Conservation (phyloP, 108 stramenopile genomes). For the Hondaea fermentalgiana region DNA sequence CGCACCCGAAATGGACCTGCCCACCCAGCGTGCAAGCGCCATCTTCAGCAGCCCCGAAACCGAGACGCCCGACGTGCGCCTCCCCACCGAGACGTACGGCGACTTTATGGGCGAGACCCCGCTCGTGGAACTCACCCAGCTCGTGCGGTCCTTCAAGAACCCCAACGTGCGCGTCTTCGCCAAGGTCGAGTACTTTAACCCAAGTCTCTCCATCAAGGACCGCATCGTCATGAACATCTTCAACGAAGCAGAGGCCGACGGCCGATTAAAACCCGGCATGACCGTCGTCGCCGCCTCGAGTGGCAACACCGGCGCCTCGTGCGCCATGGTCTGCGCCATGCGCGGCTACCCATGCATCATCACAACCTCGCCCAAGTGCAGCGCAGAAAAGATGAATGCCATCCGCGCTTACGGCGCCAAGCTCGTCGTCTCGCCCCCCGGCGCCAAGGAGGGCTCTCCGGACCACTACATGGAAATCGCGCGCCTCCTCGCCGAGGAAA, state of each 20-base stretch:
- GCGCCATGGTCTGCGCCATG: constrained; percentile 45
- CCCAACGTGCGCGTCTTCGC: neutral
- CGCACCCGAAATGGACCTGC: neutral
- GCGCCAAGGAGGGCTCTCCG: neutral
- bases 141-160: neutral
- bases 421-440: neutral
- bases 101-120: constrained; percentile 28
- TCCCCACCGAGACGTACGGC: neutral
- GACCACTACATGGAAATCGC: constrained; percentile 25
- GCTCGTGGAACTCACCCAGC: neutral
- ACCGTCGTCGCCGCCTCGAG: constrained; percentile 52
- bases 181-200: constrained; percentile 44
- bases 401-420: constrained; percentile 25
- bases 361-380: constrained; percentile 32
- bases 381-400: constrained; percentile 8
- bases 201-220: constrained; percentile 52
- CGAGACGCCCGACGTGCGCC: neutral
- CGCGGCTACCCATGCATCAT: constrained; percentile 45
- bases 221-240: constrained; percentile 45
- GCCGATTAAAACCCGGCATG: constrained; percentile 31
- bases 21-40: neutral
- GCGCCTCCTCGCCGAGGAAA: neutral
- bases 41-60: neutral
- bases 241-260: constrained; percentile 29
- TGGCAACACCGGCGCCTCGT: constrained; percentile 52